phyloP scores from a whole-genome alignment of 768 basidiomycete genomes.

The Suillus sp. region DNA sequence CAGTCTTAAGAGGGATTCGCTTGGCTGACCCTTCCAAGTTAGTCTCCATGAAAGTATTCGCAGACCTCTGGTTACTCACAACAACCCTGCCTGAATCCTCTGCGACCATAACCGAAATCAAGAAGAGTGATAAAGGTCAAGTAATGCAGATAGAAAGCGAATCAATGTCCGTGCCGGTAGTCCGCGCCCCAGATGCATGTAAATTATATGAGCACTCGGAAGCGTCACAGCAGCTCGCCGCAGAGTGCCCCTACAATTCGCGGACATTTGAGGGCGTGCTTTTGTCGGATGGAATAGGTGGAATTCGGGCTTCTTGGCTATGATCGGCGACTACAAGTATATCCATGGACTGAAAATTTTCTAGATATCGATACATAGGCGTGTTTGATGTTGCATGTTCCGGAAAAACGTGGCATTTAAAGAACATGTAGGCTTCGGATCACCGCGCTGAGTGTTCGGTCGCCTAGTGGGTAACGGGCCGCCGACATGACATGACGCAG shows the following conservation, averaged over 20 bases:
- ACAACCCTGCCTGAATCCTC: neutral
- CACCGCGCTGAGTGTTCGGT: neutral
- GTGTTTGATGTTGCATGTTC: neutral
- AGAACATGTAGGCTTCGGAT: neutral
- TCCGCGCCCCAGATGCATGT: neutral
- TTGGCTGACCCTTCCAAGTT: neutral
- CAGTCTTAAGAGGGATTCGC: neutral
- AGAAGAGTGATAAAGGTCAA: neutral
- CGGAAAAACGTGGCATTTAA: neutral
- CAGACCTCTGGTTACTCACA: neutral
- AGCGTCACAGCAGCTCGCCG: neutral
- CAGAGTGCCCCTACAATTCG: constrained; percentile 16
- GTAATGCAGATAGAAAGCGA: neutral
- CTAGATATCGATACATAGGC: neutral
- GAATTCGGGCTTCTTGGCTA: constrained; percentile 13
- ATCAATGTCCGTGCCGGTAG: neutral
- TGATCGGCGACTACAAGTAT: constrained; percentile 17
- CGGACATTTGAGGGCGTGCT: constrained; percentile 26
- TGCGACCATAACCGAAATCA: neutral
- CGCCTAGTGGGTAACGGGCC: neutral
- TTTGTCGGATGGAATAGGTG: constrained; percentile 19
- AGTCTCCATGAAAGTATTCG: neutral
- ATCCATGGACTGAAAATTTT: neutral
- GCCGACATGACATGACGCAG: neutral
- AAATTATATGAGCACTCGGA: neutral